phyloP scores from a whole-genome alignment of 2,329 filamentous ascomycete species.

The Harringtonia aguacate region DNA sequence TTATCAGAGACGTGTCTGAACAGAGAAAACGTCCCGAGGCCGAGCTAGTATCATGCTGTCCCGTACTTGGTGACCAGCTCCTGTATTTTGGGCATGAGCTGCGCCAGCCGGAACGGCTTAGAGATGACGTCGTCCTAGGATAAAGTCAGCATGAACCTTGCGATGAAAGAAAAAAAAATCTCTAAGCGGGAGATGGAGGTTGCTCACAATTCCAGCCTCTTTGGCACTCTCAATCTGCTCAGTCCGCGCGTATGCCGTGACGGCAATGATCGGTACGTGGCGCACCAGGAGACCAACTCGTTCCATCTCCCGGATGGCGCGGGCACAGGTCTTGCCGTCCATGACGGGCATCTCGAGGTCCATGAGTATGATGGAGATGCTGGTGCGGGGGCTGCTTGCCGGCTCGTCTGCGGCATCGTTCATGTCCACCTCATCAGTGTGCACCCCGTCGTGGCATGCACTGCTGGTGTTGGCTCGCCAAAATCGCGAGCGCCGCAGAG shows the following conservation, averaged over 20 bases:
- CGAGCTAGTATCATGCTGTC: constrained; percentile 10
- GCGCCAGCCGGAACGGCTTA: constrained; percentile 70
- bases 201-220: constrained; percentile 61
- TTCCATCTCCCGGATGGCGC: constrained; percentile 59
- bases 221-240: constrained; percentile 65
- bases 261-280: constrained; percentile 70
- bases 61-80: constrained; percentile 36
- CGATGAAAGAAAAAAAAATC: neutral
- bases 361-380: constrained; percentile 63
- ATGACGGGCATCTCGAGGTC: constrained; percentile 75
- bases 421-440: neutral
- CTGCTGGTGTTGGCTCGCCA: constrained; percentile 28
- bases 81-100: constrained; percentile 57
- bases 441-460: too few species aligned
- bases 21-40: too few species aligned
- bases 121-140: constrained; percentile 61
- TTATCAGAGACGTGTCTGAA: too few species aligned
- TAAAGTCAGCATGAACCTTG: constrained; percentile 11
- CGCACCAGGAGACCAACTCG: constrained; percentile 45
- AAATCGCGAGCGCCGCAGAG: constrained; percentile 43
- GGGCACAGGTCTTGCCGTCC: constrained; percentile 67
- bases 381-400: constrained; percentile 19
- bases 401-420: neutral
- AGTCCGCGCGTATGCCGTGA: constrained; percentile 68
- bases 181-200: neutral